Evolutionary conservation across 345 rosid genomes (phyloP).

Genomic region (Brassica rapa): DNA sequence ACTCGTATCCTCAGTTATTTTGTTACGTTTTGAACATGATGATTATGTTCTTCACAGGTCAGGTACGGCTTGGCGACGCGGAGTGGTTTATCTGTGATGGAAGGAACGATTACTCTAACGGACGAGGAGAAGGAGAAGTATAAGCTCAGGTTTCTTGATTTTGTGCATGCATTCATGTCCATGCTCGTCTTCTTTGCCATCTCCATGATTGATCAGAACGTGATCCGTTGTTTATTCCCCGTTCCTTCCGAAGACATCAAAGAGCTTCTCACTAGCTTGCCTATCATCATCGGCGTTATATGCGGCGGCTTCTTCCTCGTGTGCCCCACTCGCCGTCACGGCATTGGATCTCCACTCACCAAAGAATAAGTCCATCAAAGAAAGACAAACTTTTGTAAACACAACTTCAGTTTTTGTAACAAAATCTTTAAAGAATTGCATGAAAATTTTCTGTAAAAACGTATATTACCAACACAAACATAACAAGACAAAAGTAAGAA

Average conservation of each 20-base stretch:
- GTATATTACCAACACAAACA: conserved; percentile 21
- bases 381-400: conserved; percentile 11
- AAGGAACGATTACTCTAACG: conserved; percentile 46
- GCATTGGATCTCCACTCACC: conserved; percentile 64
- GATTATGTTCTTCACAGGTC: conserved; percentile 12
- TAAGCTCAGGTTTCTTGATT: conserved; percentile 54
- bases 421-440: conserved; percentile 20
- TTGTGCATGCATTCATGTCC: conserved; percentile 62
- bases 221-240: conserved; percentile 59
- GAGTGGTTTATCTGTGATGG: conserved; percentile 60
- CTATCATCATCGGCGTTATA: conserved; percentile 50
- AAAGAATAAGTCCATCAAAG: conserved; percentile 7
- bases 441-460: neutral
- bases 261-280: conserved; percentile 49
- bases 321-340: conserved; percentile 71
- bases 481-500: conserved; percentile 4
- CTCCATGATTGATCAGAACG: conserved; percentile 67
- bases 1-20: neutral
- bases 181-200: conserved; percentile 57
- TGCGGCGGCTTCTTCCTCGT: conserved; percentile 57
- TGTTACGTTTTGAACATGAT: neutral
- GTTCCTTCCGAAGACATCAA: conserved; percentile 49
- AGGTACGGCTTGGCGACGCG: conserved; percentile 69
- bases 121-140: conserved; percentile 47
- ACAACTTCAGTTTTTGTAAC: conserved; percentile 20